Base-by-base conservation (phyloP, 2,329 filamentous ascomycete genomes). In the Phialocephala subalpina region DNA sequence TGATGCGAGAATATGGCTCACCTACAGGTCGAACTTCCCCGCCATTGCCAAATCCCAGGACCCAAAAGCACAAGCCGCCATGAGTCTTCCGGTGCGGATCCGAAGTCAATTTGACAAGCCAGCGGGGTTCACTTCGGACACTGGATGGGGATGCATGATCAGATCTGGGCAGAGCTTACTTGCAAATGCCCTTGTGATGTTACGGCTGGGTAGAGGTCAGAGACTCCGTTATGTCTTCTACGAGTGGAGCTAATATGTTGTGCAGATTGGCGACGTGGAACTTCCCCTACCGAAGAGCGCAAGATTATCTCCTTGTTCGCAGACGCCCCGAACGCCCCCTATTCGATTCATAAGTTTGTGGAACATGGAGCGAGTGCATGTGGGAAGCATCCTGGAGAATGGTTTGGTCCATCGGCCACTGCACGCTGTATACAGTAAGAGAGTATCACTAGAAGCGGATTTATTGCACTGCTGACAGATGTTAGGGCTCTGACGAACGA, bases 91-190 rank as follows among this genome's bases (percentile, higher is more conserved):
- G 1, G 95, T 97, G 79, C 90, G 94, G 59, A 83, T 98, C 72
- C 92, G 94, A 74, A 94, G 85, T 62, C 91, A 93, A 74, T 81
- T 98, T 6, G 86, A 88, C 12, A 93, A 97, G 58, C 87, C 92
- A 64, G 84, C 85, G 29, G 94, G 92, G 4, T 99, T 98, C 79
- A 92, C 93, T 12, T 95, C 93, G 1, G 96, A 99, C 77, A 94
- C 93, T 11, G 96, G 96, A 60, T 99, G 97, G 94, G 96, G 96
- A 0, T 99, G 96, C 76, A 99, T 99, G 96, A 98, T 99, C 73
- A 86, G 96, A 66, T 97, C 95, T 6, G 96, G 96, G 3, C 96
- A 99, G 81, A 95, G 93, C 74, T 84, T 99, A 29, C 83, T 99
- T 49, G 95, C 95, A 53, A 99, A 98, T 78, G 86, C 95, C 1